Evolutionary conservation across 768 basidiomycete genomes (phyloP).

Genomic region (Podaxis sp.): DNA sequence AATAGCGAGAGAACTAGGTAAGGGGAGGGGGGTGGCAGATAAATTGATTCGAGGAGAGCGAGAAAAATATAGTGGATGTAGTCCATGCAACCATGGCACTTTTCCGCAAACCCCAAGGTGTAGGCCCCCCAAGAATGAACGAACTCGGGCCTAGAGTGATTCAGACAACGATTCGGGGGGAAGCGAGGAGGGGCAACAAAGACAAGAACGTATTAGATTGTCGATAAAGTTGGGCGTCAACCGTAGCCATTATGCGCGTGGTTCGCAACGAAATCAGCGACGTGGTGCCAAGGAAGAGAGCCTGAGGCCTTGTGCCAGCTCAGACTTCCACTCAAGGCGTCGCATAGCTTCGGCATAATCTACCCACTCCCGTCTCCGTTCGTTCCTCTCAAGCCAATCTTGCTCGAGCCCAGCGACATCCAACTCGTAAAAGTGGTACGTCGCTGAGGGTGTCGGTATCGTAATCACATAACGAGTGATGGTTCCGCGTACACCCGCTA

Average conservation of each 20-base stretch:
- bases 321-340: constrained; percentile 82
- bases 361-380: constrained; percentile 85
- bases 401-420: constrained; percentile 76
- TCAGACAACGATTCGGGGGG: not conserved
- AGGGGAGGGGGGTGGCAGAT: not conserved
- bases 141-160: not conserved
- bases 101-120: not conserved
- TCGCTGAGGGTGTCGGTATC: constrained; percentile 74
- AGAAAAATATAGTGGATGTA: constrained; percentile 19
- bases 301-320: constrained; percentile 74
- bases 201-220: constrained; percentile 7
- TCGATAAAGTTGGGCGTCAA: not conserved
- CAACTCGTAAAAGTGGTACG: constrained; percentile 89
- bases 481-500: constrained; percentile 86
- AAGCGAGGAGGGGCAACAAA: not conserved
- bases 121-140: not conserved
- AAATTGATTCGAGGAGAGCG: not conserved
- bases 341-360: constrained; percentile 79
- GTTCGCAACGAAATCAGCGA: constrained; percentile 19
- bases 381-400: constrained; percentile 79
- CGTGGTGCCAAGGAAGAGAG: constrained; percentile 62
- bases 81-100: constrained; percentile 3
- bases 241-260: not conserved
- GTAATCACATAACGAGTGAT: constrained; percentile 86
- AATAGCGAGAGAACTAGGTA: not conserved